Base-by-base conservation (phyloP, 148 eudicot species). In the Fagopyrum esculentum region DNA sequence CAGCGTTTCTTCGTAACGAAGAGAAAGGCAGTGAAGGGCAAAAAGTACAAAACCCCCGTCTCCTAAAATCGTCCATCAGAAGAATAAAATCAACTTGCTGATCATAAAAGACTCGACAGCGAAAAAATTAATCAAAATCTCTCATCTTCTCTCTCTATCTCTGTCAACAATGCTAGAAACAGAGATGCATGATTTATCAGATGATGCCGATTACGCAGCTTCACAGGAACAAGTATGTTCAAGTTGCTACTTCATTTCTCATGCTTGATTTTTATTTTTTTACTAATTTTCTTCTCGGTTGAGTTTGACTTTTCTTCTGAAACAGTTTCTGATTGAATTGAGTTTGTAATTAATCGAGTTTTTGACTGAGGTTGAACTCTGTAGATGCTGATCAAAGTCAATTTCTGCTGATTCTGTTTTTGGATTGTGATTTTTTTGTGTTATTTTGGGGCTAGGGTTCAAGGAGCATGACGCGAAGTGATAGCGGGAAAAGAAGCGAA, bases 401-500 rank as follows among this genome's bases (percentile, higher is more conserved):
- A 66, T 12, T 66, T 66, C 43, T 6, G 15, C 46, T 6, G 6
- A 12, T 40, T 66, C 5, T 66, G 13, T 5, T 43, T 35, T 40
- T 6, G 63, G 66, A 48, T 57, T 47, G 44, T 63, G 12, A 63
- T 35, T 66, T 64, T 35, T 66, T 45, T 66, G 71, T n/a, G 46
- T 35, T 66, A 35, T 43, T 66, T 1, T 17, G 30, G 71, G 45
- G 16, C 15, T 83, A 86, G 88, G 86, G 86, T 77, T 79, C 86
- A 29, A 56, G 68, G 26, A 81, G 80, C 45, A 71, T 83, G 46
- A 45, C 48, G 72, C 77, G 85, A 50, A 81, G 83, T 80, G 89
- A 84, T 45, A 92, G 92, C 81, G 82, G 86, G 8, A 90, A 78
- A 74, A 84, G 86, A 79, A 89, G 85, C 73, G 97, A 92, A 22